A percentile compares a stretch with the other conserved stretches of the same genome.
phyloP scores from a whole-genome alignment of 805 yeast genomes.

The Pichia thaimueangensis region DNA sequence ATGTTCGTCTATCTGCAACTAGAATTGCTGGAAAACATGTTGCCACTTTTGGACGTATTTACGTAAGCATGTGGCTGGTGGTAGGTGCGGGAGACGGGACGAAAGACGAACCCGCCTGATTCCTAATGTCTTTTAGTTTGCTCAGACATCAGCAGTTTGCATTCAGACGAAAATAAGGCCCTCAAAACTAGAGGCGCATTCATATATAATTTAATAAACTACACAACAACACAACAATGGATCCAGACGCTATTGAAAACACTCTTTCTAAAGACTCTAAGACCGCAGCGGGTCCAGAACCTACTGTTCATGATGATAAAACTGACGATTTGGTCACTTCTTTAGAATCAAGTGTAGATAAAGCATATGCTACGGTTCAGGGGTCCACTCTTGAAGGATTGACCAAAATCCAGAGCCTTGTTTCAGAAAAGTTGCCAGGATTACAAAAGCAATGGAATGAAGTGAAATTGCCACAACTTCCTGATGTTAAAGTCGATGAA shows the following conservation, averaged over 20 bases:
- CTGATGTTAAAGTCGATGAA: constrained; percentile 12
- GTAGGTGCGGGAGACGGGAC: too few species aligned
- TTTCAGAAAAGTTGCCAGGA: constrained; percentile 26
- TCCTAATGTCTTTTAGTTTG: constrained; percentile 4
- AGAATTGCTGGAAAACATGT: too few species aligned
- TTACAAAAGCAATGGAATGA: constrained; percentile 26
- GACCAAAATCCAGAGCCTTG: constrained; percentile 23
- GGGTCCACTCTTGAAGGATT: constrained; percentile 33
- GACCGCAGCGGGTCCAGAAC: constrained; percentile 7
- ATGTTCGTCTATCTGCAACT: too few species aligned
- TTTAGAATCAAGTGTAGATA: constrained; percentile 37
- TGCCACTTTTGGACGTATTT: too few species aligned
- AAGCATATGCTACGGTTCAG: constrained; percentile 40
- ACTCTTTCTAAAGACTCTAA: constrained; percentile 1
- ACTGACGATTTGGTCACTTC: constrained; percentile 54
- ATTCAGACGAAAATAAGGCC: too few species aligned
- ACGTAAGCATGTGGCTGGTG: too few species aligned
- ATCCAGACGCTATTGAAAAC: constrained; percentile 10
- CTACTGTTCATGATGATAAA: constrained; percentile 28
- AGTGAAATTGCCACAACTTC: constrained; percentile 11
- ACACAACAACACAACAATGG: constrained; percentile 6
- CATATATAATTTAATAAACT: neutral
- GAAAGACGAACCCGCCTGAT: too few species aligned
- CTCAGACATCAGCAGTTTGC: too few species aligned
- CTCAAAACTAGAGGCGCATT: too few species aligned